These are phyloP conservation scores for Phyllosticta citrichinensis DNA, from an alignment of 2,329 filamentous ascomycete genomes.

Conservation along the genomic window DNA sequence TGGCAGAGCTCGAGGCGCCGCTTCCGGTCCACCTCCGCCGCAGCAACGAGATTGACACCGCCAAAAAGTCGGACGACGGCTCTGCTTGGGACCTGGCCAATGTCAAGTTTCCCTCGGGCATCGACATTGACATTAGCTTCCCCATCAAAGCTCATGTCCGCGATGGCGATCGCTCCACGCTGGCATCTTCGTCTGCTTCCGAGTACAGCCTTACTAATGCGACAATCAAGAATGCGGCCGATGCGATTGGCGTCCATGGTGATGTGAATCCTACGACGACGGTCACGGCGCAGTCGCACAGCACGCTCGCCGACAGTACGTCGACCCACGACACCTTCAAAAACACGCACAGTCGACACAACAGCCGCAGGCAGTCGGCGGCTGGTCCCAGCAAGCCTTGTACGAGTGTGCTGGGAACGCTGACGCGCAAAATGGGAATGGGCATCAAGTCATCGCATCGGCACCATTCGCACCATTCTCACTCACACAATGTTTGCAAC, in stretches of 20 bases:
- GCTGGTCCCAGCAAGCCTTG: neutral
- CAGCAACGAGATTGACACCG: slow-evolving; percentile 3
- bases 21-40: slow-evolving; percentile 18
- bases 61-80: neutral
- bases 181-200: neutral
- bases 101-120: slow-evolving; percentile 12
- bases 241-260: neutral
- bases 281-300: neutral
- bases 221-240: neutral
- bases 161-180: neutral
- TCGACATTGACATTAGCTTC: slow-evolving; percentile 12
- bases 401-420: slow-evolving; percentile 11
- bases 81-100: slow-evolving; percentile 13
- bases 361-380: slow-evolving; percentile 4
- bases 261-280: neutral
- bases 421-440: slow-evolving; percentile 12
- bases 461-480: neutral
- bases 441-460: neutral
- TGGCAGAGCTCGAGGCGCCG: slow-evolving; percentile 19
- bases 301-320: neutral
- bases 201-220: slow-evolving; percentile 5
- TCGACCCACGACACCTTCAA: slow-evolving; percentile 11
- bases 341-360: slow-evolving; percentile 4
- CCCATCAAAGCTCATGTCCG: slow-evolving; percentile 11
- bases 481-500: neutral